Evolutionary conservation across 352 stramenopile species (phyloP).

Genomic region (Phytophthora pseudosyringae): DNA sequence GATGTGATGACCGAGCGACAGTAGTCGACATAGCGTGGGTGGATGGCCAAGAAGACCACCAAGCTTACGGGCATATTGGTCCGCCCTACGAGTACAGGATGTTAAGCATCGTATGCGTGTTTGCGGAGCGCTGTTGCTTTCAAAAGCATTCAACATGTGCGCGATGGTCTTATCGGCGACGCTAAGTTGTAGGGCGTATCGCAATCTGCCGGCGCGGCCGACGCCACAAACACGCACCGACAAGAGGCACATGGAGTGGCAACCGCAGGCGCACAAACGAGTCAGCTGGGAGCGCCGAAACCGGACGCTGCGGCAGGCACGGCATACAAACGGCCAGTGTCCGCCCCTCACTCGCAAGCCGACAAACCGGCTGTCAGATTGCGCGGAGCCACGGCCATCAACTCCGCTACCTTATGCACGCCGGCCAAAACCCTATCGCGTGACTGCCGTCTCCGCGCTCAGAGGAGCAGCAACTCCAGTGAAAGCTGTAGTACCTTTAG

Average conservation of each 20-base stretch:
- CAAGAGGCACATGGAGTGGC: conserved; percentile 16
- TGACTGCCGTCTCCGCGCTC: not conserved
- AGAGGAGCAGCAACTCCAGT: not conserved
- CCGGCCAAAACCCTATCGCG: not conserved
- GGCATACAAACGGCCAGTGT: conserved; percentile 17
- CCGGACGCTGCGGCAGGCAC: conserved; percentile 7
- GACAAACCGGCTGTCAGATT: conserved; percentile 29
- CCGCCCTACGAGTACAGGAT: no score
- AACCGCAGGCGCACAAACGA: conserved; percentile 21
- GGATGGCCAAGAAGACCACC: no score
- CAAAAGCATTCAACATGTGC: not conserved
- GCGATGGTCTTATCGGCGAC: conserved; percentile 2
- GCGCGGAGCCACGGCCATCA: conserved; percentile 18
- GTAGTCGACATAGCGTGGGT: no score
- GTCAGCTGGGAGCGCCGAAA: conserved; percentile 34
- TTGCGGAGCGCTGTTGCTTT: not conserved
- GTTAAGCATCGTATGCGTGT: not conserved
- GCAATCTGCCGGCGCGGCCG: not conserved
- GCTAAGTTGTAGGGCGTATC: not conserved
- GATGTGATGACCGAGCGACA: no score
- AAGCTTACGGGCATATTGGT: no score
- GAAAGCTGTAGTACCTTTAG: no score
- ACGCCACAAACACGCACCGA: conserved; percentile 24
- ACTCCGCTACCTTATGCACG: conserved; percentile 23
- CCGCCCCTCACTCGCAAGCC: conserved; percentile 8